phyloP scores from a whole-genome alignment of 768 basidiomycete genomes.

The Daedalea quercina region DNA sequence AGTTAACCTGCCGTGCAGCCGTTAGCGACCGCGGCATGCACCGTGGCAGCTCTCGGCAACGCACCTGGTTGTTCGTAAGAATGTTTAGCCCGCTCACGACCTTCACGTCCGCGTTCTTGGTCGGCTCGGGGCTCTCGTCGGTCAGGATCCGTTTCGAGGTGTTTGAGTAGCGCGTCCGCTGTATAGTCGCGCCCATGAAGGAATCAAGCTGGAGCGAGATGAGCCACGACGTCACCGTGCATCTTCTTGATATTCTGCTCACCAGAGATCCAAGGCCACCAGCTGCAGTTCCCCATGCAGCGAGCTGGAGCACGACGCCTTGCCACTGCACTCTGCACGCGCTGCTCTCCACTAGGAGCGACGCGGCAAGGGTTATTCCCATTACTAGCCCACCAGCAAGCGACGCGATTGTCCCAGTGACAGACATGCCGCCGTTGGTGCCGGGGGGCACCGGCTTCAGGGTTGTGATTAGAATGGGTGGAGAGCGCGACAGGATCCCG shows the following conservation, averaged over 20 bases:
- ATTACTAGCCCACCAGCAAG: conserved; percentile 67
- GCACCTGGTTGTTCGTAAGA: conserved; percentile 81
- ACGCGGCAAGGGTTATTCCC: conserved; percentile 51
- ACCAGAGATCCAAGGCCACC: conserved; percentile 82
- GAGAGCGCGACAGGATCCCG: conserved; percentile 70
- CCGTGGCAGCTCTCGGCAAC: conserved; percentile 8
- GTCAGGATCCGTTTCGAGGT: conserved; percentile 57
- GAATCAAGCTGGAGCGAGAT: conserved; percentile 63
- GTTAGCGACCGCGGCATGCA: background rate
- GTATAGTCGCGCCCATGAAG: conserved; percentile 80
- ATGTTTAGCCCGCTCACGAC: conserved; percentile 58
- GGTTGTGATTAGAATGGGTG: conserved; percentile 76
- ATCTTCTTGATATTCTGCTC: conserved; percentile 18
- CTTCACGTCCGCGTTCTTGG: conserved; percentile 39
- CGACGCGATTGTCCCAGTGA: conserved; percentile 69
- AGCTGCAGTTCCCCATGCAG: conserved; percentile 54
- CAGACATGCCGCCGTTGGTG: conserved; percentile 84
- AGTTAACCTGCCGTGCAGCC: conserved; percentile 31
- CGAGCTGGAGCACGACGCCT: conserved; percentile 33
- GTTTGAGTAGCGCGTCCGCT: conserved; percentile 68
- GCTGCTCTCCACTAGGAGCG: conserved; percentile 56
- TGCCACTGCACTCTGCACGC: conserved; percentile 39
- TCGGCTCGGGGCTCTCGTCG: conserved; percentile 33
- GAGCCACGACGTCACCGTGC: background rate
- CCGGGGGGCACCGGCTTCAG: conserved; percentile 72